Percentiles rank a stretch among this genome's conserved stretches.
Evolutionary conservation across 345 rosid species (phyloP).

Genomic region (Sonneratia caseolaris): DNA sequence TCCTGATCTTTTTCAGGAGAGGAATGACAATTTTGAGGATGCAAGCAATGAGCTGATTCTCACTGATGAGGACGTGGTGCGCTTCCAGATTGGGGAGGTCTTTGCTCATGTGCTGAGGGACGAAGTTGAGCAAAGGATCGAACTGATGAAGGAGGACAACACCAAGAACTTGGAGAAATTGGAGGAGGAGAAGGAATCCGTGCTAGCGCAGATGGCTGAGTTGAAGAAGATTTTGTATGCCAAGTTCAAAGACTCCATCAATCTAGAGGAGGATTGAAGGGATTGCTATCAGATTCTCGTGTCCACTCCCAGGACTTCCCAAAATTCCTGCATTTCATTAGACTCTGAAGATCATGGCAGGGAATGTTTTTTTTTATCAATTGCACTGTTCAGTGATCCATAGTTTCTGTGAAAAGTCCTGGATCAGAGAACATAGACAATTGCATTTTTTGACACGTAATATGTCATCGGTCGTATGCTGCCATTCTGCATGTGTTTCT

Average conservation of each 20-base stretch:
- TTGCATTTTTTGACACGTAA: neutral
- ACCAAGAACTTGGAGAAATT: constrained; percentile 52
- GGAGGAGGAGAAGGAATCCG: constrained; percentile 60
- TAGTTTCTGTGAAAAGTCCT: neutral
- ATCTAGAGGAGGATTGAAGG: constrained; percentile 76
- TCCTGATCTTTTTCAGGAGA: constrained; percentile 39
- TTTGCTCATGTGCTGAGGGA: constrained; percentile 80
- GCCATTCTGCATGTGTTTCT: neutral
- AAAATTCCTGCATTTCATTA: neutral
- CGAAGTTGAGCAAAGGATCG: constrained; percentile 80
- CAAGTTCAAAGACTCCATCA: constrained; percentile 83
- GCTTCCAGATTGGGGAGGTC: constrained; percentile 86
- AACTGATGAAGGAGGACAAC: constrained; percentile 63
- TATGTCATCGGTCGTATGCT: neutral
- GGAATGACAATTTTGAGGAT: constrained; percentile 82
- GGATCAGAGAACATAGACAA: neutral
- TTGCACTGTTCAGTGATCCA: neutral
- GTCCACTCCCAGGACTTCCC: neutral
- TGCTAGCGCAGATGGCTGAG: constrained; percentile 59
- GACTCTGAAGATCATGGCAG: neutral
- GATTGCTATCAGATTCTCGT: neutral
- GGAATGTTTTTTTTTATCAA: neutral
- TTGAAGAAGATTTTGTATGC: constrained; percentile 80
- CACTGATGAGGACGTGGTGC: constrained; percentile 76
- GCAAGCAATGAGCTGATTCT: constrained; percentile 87